Conservation (phyloP, 1,284 basidiomycete genomes). For the Tilletia setariae region DNA sequence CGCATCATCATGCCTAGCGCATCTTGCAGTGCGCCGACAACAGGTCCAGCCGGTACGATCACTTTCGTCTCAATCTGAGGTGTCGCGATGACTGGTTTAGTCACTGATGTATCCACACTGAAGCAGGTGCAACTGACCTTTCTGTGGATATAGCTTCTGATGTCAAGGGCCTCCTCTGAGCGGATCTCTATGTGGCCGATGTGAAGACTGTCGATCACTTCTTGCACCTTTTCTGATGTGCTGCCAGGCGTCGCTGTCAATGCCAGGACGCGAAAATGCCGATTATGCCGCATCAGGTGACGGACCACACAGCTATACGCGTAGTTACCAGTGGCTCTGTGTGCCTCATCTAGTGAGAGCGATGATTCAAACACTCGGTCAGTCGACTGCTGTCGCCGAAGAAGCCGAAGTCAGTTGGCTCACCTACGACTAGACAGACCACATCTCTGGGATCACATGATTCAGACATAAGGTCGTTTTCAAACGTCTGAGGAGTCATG, state of each 20-base stretch:
- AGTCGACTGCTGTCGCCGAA: background rate
- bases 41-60: conserved; percentile 39
- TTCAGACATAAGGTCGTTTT: conserved; percentile 76
- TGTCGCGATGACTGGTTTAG: background rate
- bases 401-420: conserved; percentile 23
- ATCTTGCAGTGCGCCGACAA: conserved; percentile 43
- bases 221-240: conserved; percentile 79
- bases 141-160: conserved; percentile 79
- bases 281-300: conserved; percentile 86
- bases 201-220: conserved; percentile 89
- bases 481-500: conserved; percentile 94
- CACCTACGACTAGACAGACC: conserved; percentile 76
- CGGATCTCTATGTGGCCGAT: conserved; percentile 94
- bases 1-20: conserved; percentile 56
- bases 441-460: conserved; percentile 76
- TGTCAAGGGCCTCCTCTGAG: conserved; percentile 83
- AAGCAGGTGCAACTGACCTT: conserved; percentile 59
- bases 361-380: conserved; percentile 7
- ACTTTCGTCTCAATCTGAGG: conserved; percentile 41
- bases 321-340: conserved; percentile 87
- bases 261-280: conserved; percentile 86
- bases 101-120: background rate
- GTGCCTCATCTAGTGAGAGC: conserved; percentile 73
- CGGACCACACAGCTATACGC: conserved; percentile 87
- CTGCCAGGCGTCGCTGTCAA: conserved; percentile 92